Conservation (phyloP, 2,329 filamentous ascomycete species). For the Sporothrix pallida region DNA sequence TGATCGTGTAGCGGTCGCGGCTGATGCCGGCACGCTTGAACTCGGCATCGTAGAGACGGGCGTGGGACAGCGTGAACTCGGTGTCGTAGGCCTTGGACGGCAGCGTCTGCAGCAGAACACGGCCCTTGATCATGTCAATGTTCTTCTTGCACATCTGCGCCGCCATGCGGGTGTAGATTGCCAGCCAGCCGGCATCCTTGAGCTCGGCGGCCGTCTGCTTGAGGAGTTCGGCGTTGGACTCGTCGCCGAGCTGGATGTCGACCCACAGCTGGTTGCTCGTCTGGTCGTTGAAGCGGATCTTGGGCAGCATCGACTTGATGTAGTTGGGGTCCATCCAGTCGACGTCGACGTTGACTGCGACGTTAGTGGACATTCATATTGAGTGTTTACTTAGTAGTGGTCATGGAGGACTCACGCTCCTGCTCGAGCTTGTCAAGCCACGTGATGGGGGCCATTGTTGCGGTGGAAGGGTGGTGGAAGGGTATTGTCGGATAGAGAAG, state of each 20-base stretch:
- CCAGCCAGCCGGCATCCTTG: constrained; percentile 46
- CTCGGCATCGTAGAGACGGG: constrained; percentile 53
- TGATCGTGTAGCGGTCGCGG: constrained; percentile 56
- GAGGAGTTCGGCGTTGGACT: constrained; percentile 48
- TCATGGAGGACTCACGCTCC: constrained; percentile 44
- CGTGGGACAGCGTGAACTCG: constrained; percentile 53
- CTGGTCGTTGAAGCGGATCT: constrained; percentile 54
- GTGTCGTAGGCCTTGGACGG: constrained; percentile 55
- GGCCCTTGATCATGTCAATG: constrained; percentile 52
- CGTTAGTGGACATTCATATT: background rate
- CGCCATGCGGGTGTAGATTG: constrained; percentile 55
- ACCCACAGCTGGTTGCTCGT: constrained; percentile 59
- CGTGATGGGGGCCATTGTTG: constrained; percentile 39
- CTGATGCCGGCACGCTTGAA: constrained; percentile 53
- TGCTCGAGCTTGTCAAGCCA: constrained; percentile 55
- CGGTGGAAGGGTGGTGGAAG: background rate
- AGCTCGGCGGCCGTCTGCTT: constrained; percentile 19
- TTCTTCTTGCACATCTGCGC: constrained; percentile 55
- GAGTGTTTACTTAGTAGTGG: background rate
- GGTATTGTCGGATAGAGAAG: background rate
- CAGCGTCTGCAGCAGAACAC: constrained; percentile 57
- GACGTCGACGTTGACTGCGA: constrained; percentile 56
- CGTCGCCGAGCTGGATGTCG: constrained; percentile 53
- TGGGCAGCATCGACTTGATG: constrained; percentile 45
- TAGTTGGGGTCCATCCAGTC: constrained; percentile 59